These are phyloP conservation scores for Rosellinia necatrix DNA, from an alignment of 2,329 filamentous ascomycete species.

Conservation along the genomic window DNA sequence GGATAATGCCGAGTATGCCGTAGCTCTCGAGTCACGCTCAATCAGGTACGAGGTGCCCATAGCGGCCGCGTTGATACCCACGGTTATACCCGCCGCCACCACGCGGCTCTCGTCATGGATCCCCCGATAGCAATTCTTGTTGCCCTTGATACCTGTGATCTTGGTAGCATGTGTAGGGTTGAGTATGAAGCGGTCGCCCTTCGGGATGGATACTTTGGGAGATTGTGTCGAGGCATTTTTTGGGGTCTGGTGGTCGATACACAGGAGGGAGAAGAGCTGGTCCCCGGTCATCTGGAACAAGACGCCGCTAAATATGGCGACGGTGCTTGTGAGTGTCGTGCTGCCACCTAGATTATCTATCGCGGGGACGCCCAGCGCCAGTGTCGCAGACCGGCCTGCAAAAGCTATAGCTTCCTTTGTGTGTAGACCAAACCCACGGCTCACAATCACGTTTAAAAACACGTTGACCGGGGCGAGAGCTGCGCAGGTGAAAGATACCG, in stretches of 20 bases:
- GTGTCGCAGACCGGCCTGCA: slow-evolving; percentile 39
- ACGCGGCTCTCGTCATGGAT: slow-evolving; percentile 37
- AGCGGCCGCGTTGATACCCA: slow-evolving; percentile 63
- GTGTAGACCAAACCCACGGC: slow-evolving; percentile 33
- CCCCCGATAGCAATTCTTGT: neutral
- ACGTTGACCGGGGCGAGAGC: slow-evolving; percentile 33
- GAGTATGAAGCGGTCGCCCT: neutral
- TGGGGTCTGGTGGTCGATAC: slow-evolving; percentile 31
- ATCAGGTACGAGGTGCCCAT: slow-evolving; percentile 65
- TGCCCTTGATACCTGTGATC: slow-evolving; percentile 11
- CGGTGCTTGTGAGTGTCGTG: slow-evolving; percentile 38
- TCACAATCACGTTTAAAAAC: slow-evolving; percentile 39
- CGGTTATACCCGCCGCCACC: slow-evolving; percentile 56
- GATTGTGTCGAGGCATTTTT: neutral
- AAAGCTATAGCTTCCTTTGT: slow-evolving; percentile 39
- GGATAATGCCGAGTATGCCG: slow-evolving; percentile 60
- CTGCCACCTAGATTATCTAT: slow-evolving; percentile 37
- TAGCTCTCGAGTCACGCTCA: slow-evolving; percentile 55
- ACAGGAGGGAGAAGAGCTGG: slow-evolving; percentile 35
- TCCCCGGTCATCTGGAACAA: slow-evolving; percentile 41
- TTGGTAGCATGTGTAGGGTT: neutral
- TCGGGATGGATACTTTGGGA: neutral
- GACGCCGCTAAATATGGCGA: slow-evolving; percentile 41
- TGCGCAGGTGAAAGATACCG: slow-evolving; percentile 37
- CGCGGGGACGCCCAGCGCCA: slow-evolving; percentile 40